phyloP scores from a whole-genome alignment of 345 rosid species.

The Abelmoschus esculentus region DNA sequence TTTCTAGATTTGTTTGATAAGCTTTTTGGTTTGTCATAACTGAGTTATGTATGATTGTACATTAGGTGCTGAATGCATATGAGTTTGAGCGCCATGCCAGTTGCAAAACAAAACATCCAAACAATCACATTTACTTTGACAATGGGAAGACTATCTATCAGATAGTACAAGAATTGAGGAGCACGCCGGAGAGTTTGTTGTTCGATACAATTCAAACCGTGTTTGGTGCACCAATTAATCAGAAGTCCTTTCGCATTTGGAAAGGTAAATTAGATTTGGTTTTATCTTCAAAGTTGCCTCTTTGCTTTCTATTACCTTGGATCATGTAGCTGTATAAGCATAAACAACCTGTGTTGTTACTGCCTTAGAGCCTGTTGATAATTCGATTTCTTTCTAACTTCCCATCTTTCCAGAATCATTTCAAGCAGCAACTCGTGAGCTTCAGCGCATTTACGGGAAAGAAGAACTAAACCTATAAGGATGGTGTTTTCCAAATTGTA shows the following conservation, averaged over 20 bases:
- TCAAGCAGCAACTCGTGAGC: slow-evolving; percentile 88
- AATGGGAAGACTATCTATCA: slow-evolving; percentile 94
- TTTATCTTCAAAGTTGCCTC: background rate
- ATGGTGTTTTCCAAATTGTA: background rate
- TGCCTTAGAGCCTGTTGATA: background rate
- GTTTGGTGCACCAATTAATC: slow-evolving; percentile 80
- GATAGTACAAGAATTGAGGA: slow-evolving; percentile 84
- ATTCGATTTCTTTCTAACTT: background rate
- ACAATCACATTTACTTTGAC: slow-evolving; percentile 86
- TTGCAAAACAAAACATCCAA: slow-evolving; percentile 91
- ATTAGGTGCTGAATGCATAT: slow-evolving; percentile 73
- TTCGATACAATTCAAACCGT: slow-evolving; percentile 72
- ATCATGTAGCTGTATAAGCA: background rate
- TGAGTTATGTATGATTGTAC: slow-evolving; percentile 2
- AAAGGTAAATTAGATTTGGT: slow-evolving; percentile 48
- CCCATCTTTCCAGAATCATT: slow-evolving; percentile 50
- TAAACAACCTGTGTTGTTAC: background rate
- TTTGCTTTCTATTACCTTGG: background rate
- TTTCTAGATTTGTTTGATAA: background rate
- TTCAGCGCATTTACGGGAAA: slow-evolving; percentile 80
- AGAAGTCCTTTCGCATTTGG: slow-evolving; percentile 87
- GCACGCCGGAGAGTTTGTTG: slow-evolving; percentile 61
- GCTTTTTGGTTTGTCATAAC: background rate
- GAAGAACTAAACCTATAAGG: slow-evolving; percentile 46
- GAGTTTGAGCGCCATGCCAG: slow-evolving; percentile 92